Base-by-base conservation (phyloP, 2,329 filamentous ascomycete species). In the Aureobasidium sp. region DNA sequence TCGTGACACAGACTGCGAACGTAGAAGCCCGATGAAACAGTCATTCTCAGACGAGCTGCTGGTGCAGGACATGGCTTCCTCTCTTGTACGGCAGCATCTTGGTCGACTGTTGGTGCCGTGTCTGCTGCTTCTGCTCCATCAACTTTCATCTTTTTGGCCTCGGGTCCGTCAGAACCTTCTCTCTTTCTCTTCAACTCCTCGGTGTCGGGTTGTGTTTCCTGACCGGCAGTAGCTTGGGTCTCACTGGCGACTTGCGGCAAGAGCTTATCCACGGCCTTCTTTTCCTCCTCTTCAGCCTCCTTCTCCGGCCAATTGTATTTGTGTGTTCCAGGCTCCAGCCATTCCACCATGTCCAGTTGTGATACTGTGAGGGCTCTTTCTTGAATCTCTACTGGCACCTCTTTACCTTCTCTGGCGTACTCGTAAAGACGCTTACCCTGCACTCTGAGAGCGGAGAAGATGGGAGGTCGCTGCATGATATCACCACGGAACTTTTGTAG, bases 381-480 rank as follows among this genome's bases (percentile, higher is more conserved):
- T 71, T 91, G 81, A 62, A 99, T 94, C 72, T 96, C 88, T 61
- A 88, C 81, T 0, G 94, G 94, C 14, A 96, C 87, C 39, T 90
- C 85, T 70, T 88, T 91, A 14, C 94, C 94, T 72, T 92, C 90
- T 53, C 94, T 83, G 25, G 94, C 94, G 74, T 97, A 97, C 76
- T 99, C 92, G 73, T 99, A 99, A 53, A 97, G 81, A 36, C 90
- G 89, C 79, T 97, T 97, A 2, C 94, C 94, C 67, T 97, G 85
- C 74, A 97, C 90, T 74, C 93, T 92, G 64, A 97, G 80, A 10
- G 94, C 94, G 34, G 91, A 96, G 75, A 92, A 99, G 25, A 99
- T 84, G 7, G 93, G 93, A 41, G 94, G 94, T 67, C 90, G 86
- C 78, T 99, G 94, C 78, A 89, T 86, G 69, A 91, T 91, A 67